These are phyloP conservation scores for Tephrocybe sp. DNA, from an alignment of 768 basidiomycete species.

Conservation along the genomic window DNA sequence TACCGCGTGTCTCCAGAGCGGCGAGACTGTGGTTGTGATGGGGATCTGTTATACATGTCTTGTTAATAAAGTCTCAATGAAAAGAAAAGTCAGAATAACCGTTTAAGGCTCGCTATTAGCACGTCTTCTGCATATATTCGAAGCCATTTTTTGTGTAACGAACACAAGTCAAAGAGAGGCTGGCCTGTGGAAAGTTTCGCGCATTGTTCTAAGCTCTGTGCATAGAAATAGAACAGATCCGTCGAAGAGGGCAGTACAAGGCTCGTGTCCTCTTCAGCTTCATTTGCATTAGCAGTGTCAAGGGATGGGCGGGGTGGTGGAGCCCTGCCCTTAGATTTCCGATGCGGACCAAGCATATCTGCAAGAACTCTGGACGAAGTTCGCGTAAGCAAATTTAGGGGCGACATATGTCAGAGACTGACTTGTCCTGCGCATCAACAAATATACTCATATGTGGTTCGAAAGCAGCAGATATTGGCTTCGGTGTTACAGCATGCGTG, in stretches of 20 bases:
- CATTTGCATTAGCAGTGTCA: constrained; percentile 47
- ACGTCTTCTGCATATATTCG: constrained; percentile 97
- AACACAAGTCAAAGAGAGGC: constrained; percentile 77
- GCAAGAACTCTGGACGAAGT: constrained; percentile 63
- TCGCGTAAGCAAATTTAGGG: background rate
- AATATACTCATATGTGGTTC: constrained; percentile 92
- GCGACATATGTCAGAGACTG: constrained; percentile 15
- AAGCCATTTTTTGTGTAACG: constrained; percentile 91
- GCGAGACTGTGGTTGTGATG: constrained; percentile 42
- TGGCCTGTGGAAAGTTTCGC: constrained; percentile 85
- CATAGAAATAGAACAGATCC: constrained; percentile 96
- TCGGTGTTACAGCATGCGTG: constrained; percentile 49
- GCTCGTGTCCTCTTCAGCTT: constrained; percentile 45
- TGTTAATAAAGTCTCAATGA: background rate
- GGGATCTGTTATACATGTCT: constrained; percentile 28
- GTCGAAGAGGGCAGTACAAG: constrained; percentile 90
- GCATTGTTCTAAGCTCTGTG: constrained; percentile 92
- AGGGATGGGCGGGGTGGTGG: constrained; percentile 62
- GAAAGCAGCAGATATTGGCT: constrained; percentile 84
- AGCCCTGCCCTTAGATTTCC: constrained; percentile 39
- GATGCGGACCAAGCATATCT: constrained; percentile 87
- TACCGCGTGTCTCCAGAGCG: constrained; percentile 79
- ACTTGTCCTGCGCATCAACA: constrained; percentile 97
- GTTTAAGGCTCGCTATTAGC: constrained; percentile 67
- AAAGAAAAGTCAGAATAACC: constrained; percentile 35